Percentiles rank a stretch among this genome's conserved stretches.
These are phyloP conservation scores for Amphibolis antarctica DNA, from an alignment of 106 monocot species.

Conservation along the genomic window DNA sequence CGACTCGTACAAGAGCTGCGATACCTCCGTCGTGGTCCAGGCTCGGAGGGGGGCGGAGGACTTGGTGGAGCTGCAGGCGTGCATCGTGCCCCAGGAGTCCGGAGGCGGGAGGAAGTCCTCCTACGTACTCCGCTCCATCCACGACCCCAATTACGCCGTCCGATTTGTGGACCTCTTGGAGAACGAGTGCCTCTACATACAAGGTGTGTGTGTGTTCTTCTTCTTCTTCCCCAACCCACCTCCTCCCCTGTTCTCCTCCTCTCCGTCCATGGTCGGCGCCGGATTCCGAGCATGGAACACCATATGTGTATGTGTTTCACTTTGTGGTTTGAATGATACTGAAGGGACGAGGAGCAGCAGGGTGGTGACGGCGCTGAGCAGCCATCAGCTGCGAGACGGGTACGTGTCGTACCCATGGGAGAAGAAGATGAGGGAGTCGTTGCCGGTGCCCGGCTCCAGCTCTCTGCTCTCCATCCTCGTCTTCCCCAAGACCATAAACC, in stretches of 20 bases:
- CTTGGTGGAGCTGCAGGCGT: slow-evolving; percentile 41
- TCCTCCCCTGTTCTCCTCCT: too few species aligned
- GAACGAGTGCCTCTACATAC: slow-evolving; percentile 55
- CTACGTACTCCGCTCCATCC: slow-evolving; percentile 59
- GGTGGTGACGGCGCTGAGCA: slow-evolving; percentile 47
- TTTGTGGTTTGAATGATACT: too few species aligned
- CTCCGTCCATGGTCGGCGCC: too few species aligned
- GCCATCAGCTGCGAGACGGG: slow-evolving; percentile 59
- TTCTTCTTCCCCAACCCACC: too few species aligned
- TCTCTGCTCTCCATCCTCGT: slow-evolving; percentile 61
- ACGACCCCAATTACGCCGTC: slow-evolving; percentile 71
- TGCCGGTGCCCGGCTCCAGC: slow-evolving; percentile 51
- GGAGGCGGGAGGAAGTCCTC: slow-evolving; percentile 18
- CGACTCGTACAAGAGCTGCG: slow-evolving; percentile 43
- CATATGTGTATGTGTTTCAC: too few species aligned
- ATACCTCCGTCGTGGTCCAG: slow-evolving; percentile 47
- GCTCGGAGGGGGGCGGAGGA: slow-evolving; percentile 29
- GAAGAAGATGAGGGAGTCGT: slow-evolving; percentile 63
- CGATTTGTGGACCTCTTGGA: slow-evolving; percentile 59
- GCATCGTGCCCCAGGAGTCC: slow-evolving; percentile 47
- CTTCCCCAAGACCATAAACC: slow-evolving; percentile 47
- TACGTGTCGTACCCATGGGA: slow-evolving; percentile 79
- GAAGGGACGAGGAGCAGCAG: slow-evolving; percentile 63
- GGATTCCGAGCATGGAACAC: too few species aligned
- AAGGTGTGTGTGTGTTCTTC: slow-evolving; percentile 20